Evolutionary conservation across 1,139 yeast species (phyloP), one percentile per base, ranked within the genome.

Genomic region (Protomyces inundatus): DNA sequence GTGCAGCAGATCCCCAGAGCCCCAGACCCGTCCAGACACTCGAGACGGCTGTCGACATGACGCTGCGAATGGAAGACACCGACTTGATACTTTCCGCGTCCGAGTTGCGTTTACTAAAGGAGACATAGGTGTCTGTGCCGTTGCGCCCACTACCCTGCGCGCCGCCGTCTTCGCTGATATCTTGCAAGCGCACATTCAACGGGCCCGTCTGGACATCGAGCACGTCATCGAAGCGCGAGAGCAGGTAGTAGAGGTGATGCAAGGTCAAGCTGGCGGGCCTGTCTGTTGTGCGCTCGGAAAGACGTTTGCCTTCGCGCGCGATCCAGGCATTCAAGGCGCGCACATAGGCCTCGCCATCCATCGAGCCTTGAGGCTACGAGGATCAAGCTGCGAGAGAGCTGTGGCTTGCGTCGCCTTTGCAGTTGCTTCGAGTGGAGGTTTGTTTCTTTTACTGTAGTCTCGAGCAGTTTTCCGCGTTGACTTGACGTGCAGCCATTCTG

Each of bases 1-100:
- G 12, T 10, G 39, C 36, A 7, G 55, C 32, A 23, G 52, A 34
- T 10, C 62, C 62, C 40, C 53, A 58, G 34, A 58, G 52, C 4
- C 61, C 53, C 40, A 54, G 55, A 55, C 40, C 81, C 76, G 12
- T 9, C 71, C 70, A 61, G 52, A 80, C 77, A 10, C 78, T 66
- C 3, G 80, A 76, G 0, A 80, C 77, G 1, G 78, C 76, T 46
- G 77, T 75, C 3, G 80, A 77, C 78, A 77, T 75, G 16, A 79
- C 79, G 3, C 87, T 82, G 70, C 82, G 82, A 75, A 85, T 82
- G 46, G 87, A 83, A 56, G 82, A 81, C 67, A 84, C 85, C 23
- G 88, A 84, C 45, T 85, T 80, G 52, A 85, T 82, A 23, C 88
- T 84, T 68, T 81, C 79, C 7, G 85, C 77, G 72, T 85, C 89